A percentile compares a stretch with the other conserved stretches of the same genome.
phyloP scores from a whole-genome alignment of 1,284 basidiomycete species.

The Ceratobasidium sp. region DNA sequence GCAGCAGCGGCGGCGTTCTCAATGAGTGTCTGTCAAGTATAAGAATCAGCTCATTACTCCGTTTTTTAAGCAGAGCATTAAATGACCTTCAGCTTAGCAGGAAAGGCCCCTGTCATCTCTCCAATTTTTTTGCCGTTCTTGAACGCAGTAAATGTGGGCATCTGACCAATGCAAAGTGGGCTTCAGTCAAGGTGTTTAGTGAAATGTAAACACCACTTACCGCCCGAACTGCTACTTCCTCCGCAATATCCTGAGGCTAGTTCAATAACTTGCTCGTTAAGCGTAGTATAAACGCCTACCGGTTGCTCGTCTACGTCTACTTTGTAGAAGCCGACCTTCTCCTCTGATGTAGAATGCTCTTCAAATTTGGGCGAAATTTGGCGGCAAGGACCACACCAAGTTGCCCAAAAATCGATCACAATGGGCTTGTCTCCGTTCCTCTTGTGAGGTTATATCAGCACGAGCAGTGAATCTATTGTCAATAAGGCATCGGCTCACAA shows the following conservation, averaged over 20 bases:
- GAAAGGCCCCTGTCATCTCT: conserved; percentile 74
- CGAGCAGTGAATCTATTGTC: no score
- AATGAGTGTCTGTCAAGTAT: not conserved
- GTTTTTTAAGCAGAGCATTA: not conserved
- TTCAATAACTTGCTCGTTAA: conserved; percentile 29
- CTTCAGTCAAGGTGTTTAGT: not conserved
- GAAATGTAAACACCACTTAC: not conserved
- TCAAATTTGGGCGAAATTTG: conserved; percentile 40
- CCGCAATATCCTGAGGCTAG: conserved; percentile 62
- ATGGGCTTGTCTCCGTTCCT: not conserved
- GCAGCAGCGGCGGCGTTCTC: not conserved
- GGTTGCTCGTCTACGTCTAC: conserved; percentile 37
- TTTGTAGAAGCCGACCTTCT: conserved; percentile 21
- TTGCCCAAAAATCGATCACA: conserved; percentile 16
- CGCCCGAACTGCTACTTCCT: conserved; percentile 81
- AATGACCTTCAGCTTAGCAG: conserved; percentile 51
- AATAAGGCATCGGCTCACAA: no score
- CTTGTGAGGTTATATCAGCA: not conserved
- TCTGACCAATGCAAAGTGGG: conserved; percentile 53
- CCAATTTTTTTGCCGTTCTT: conserved; percentile 75
- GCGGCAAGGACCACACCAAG: conserved; percentile 42
- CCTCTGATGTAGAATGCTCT: not conserved
- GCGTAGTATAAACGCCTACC: not conserved
- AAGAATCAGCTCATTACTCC: no score
- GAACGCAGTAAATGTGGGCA: conserved; percentile 85